A percentile compares a stretch with the other conserved stretches of the same genome.
phyloP scores from a whole-genome alignment of 2,329 filamentous ascomycete species.

The Sclerotinia trifoliorum region DNA sequence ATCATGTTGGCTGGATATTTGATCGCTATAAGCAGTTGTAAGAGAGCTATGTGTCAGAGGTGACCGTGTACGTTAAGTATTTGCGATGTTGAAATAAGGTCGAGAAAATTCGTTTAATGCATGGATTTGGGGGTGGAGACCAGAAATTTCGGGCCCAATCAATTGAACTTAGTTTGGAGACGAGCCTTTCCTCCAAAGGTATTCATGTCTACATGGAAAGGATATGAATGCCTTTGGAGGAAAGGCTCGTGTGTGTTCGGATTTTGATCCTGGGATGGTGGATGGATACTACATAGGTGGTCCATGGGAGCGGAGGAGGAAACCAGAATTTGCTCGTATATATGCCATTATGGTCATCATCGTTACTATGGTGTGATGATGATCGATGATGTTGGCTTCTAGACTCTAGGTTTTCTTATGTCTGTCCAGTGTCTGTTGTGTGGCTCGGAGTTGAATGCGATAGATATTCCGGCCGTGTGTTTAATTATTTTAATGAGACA shows the following conservation, averaged over 20 bases:
- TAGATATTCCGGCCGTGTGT: neutral
- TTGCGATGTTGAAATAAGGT: slow-evolving; percentile 35
- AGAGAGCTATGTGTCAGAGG: slow-evolving; percentile 27
- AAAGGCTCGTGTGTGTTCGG: neutral
- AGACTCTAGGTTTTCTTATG: neutral
- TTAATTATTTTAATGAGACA: too few relatives aligned
- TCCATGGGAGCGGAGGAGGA: neutral
- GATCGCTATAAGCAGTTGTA: slow-evolving; percentile 29
- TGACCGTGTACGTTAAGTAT: slow-evolving; percentile 34
- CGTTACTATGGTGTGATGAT: neutral
- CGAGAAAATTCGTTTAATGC: slow-evolving; percentile 21
- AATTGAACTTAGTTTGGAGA: neutral
- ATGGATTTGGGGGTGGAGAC: slow-evolving; percentile 6
- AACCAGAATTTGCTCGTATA: neutral
- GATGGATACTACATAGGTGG: neutral
- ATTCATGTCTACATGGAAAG: neutral
- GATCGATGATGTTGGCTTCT: neutral
- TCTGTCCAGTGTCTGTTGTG: neutral
- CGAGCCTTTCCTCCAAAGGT: neutral
- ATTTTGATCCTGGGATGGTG: neutral
- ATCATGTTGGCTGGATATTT: neutral
- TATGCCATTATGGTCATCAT: too few relatives aligned
- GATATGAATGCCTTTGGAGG: slow-evolving; percentile 10
- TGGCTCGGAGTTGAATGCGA: neutral
- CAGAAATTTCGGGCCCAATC: too few relatives aligned